Percentiles rank a stretch among this genome's conserved stretches.
These are phyloP conservation scores for Pelargonium myrrhifolium DNA, from an alignment of 441 rosid species.

Conservation along the genomic window DNA sequence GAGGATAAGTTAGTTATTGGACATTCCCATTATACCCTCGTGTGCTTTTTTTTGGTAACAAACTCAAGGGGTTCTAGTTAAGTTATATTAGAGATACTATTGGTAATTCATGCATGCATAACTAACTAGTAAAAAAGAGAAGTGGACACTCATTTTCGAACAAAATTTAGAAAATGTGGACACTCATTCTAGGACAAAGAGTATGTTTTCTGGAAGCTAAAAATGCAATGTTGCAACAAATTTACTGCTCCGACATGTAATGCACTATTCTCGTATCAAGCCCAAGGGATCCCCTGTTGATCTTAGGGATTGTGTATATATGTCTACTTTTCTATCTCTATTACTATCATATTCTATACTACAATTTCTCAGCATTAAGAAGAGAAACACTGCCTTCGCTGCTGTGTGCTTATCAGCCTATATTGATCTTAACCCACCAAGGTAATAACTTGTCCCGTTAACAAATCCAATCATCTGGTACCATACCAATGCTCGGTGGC, in stretches of 20 bases:
- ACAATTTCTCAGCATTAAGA: not conserved
- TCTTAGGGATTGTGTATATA: not conserved
- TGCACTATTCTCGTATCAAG: not conserved
- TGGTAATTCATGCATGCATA: no score
- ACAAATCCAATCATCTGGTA: not conserved
- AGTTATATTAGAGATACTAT: no score
- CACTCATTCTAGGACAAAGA: no score
- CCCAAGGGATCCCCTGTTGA: no score
- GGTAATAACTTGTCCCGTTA: not conserved
- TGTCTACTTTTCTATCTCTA: not conserved
- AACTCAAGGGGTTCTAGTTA: no score
- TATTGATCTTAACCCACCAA: not conserved
- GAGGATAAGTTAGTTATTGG: no score
- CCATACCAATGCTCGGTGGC: not conserved
- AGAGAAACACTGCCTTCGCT: not conserved
- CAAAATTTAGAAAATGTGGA: no score
- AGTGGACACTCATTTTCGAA: no score
- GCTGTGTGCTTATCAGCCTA: not conserved
- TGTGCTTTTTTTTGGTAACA: no score
- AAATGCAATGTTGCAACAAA: not conserved
- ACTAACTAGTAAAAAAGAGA: no score
- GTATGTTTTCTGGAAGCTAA: not conserved
- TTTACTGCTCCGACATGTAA: not conserved
- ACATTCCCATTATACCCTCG: no score
- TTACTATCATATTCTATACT: not conserved